Base-by-base conservation (phyloP, 2,329 filamentous ascomycete genomes). In the Claviceps sp. region DNA sequence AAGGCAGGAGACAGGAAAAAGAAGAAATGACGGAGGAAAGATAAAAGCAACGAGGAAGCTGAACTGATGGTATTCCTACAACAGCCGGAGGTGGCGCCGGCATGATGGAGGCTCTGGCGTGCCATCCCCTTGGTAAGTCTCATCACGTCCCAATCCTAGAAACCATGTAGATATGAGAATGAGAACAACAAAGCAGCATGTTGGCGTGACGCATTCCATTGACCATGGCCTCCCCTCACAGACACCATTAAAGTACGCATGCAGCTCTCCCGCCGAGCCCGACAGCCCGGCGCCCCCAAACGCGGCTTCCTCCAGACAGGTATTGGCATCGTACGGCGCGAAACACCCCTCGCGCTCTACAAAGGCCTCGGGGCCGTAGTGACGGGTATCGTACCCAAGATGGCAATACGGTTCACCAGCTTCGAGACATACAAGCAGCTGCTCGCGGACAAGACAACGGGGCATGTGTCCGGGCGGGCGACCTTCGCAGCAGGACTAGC, bases 231-330 rank as follows among this genome's bases (percentile, higher is more conserved):
- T 11, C 9, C 1, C 30, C 30, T 34, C 30, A 1, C 58, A 87
- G 89, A 96, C 70, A 96, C 90, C 54, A 95, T 97, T 75, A 96
- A 98, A 79, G 93, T 98, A 56, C 89, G 93, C 61, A 98, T 98
- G 94, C 93, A 98, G 73, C 84, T 98, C 55, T 97, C 93, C 52
- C 80, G 85, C 59, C 82, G 93, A 67, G 89, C 87, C 48, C 80
- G 86, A 59, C 79, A 82, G 54, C 89, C 89, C 52, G 93, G 93
- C 55, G 81, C 85, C 67, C 88, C 90, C 62, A 83, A 85, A 61
- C 85, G 89, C 60, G 91, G 93, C 57, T 98, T 98, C 73, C 67
- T 96, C 58, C 75, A 75, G 52, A 98, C 93, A 1, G 93, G 93
- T 56, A 70, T 77, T 56, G 87, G 94, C 61, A 97, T 98, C 62